phyloP scores from a whole-genome alignment of 164 flowering plant species.

The Magnolia officinalis region DNA sequence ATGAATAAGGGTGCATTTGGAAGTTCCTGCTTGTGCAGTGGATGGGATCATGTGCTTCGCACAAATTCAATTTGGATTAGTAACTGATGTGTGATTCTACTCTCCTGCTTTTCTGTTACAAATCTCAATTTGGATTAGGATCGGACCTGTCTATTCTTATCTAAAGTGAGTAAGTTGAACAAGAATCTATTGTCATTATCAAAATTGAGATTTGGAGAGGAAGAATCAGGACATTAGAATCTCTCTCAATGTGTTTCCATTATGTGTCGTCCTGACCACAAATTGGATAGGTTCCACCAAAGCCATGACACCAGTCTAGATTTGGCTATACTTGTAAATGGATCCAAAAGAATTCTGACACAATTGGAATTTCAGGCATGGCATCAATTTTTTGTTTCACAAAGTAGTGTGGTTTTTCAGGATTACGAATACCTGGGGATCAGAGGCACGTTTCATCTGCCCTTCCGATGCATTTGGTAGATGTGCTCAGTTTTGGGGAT shows the following conservation, averaged over 20 bases:
- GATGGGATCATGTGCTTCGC: not conserved
- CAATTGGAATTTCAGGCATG: not conserved
- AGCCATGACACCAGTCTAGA: not conserved
- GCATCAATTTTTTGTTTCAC: not conserved
- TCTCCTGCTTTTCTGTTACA: not conserved
- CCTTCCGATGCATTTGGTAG: slow-evolving; percentile 81
- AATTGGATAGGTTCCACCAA: not conserved
- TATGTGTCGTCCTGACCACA: not conserved
- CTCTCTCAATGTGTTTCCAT: not conserved
- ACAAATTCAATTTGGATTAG: too few species aligned
- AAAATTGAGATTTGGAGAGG: not conserved
- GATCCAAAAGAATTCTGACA: too few species aligned
- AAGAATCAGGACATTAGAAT: not conserved
- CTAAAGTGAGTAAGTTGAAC: not conserved
- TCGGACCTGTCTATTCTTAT: not conserved
- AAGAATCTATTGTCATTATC: too few species aligned
- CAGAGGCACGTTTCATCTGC: slow-evolving; percentile 73
- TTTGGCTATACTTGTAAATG: not conserved
- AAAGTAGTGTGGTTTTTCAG: slow-evolving; percentile 30
- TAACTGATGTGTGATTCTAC: not conserved
- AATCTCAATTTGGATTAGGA: not conserved
- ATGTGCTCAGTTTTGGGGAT: slow-evolving; percentile 59
- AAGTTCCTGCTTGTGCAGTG: not conserved
- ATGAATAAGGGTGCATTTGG: not conserved
- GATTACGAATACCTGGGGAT: slow-evolving; percentile 69